phyloP scores from a whole-genome alignment of 805 yeast species.

The Candida easanensis region DNA sequence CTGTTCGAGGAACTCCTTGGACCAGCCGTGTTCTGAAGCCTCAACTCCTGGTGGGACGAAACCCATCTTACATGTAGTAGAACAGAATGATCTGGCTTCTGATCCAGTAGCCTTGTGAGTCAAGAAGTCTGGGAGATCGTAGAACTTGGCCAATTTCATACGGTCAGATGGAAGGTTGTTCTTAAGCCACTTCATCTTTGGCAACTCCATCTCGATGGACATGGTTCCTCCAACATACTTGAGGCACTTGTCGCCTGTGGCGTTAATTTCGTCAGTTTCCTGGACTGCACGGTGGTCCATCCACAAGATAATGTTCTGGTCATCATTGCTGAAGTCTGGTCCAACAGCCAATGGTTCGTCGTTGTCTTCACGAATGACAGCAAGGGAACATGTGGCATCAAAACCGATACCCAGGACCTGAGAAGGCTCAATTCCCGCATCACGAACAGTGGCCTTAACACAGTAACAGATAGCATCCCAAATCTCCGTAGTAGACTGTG shows the following conservation, averaged over 20 bases:
- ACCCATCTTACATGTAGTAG: conserved; percentile 95
- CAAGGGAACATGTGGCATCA: conserved; percentile 96
- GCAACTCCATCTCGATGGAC: conserved; percentile 98
- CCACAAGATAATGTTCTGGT: conserved; percentile 90
- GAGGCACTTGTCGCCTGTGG: conserved; percentile 72
- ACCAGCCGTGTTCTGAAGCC: conserved; percentile 86
- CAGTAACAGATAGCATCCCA: conserved; percentile 88
- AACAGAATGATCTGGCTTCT: conserved; percentile 85
- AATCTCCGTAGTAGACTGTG: conserved; percentile 87
- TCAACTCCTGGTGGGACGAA: conserved; percentile 91
- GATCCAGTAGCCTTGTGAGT: conserved; percentile 88
- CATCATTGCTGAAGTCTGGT: conserved; percentile 71
- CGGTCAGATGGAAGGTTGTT: conserved; percentile 65
- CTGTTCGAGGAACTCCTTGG: conserved; percentile 63
- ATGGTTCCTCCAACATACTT: conserved; percentile 95
- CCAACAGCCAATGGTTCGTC: conserved; percentile 86
- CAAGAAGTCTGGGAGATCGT: conserved; percentile 87
- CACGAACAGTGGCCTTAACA: conserved; percentile 70
- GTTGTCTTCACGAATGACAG: conserved; percentile 62
- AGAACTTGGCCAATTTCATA: conserved; percentile 69
- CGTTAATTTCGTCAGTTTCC: conserved; percentile 79
- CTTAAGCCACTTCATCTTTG: conserved; percentile 95
- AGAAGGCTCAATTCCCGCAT: conserved; percentile 66
- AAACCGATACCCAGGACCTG: conserved; percentile 86
- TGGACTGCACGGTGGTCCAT: conserved; percentile 95